Evolutionary conservation across 2,329 filamentous ascomycete species (phyloP), one percentile per base, ranked within the genome.

Genomic region (Chaetomiaceae sp.): DNA sequence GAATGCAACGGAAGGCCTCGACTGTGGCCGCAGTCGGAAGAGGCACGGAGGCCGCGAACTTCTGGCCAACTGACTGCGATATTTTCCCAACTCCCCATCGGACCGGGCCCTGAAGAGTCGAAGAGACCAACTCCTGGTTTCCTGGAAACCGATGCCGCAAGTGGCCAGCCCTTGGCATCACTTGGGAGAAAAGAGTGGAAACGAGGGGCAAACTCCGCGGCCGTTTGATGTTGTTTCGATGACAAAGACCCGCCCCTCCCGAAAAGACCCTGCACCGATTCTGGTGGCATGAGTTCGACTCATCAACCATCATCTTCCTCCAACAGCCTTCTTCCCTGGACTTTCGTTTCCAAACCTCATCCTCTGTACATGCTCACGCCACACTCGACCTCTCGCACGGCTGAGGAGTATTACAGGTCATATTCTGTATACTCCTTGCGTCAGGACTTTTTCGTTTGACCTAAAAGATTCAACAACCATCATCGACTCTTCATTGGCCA

Each of bases 351-450:
- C 48, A 33, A 54, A 53, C 46, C 45, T 31, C 33, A 43, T 3
- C 25, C 27, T 31, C 27, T 57, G n/a, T 65, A 40, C 66, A 76
- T 76, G 72, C 60, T 63, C 61, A 63, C 68, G 56, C 58, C 60
- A 44, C 58, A 57, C 63, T 54, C 59, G 61, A 65, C 59, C 56
- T 68, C 58, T 73, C 74, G 75, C 72, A 81, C 76, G 79, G 78
- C 79, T 81, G 79, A 82, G 79, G 79, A 79, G 79, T 81, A 81
- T 80, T 67, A 72, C 78, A 77, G 79, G 73, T 66, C 64, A 61
- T 61, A 64, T 71, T 77, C 77, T 81, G 78, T 78, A 78, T 81
- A 80, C 79, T 81, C 79, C 79, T 82, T 82, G 79, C 79, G 79
- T 82, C 79, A 80, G 77, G 77, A 76, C 68, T 69, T 68, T 62